phyloP scores from a whole-genome alignment of 768 basidiomycete genomes.

The Termitomyces sp. region DNA sequence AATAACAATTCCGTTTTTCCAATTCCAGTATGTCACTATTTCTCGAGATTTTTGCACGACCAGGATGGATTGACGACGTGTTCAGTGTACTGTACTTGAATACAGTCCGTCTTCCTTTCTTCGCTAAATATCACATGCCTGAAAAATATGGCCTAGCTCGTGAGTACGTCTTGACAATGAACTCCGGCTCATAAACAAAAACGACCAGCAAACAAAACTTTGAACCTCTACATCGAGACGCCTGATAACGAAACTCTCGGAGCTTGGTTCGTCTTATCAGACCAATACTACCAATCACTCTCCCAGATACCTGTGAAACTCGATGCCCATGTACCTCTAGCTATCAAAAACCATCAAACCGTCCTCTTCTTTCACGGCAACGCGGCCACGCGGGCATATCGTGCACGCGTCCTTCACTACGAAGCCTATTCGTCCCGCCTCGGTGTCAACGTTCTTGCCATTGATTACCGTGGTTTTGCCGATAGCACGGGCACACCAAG shows the following conservation, averaged over 20 bases:
- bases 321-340: slow-evolving; percentile 41
- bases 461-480: slow-evolving; percentile 91
- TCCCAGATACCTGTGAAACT: slow-evolving; percentile 31
- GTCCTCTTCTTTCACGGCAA: slow-evolving; percentile 95
- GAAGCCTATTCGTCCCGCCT: slow-evolving; percentile 59
- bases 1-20: slow-evolving; percentile 58
- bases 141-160: slow-evolving; percentile 81
- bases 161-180: slow-evolving; percentile 21
- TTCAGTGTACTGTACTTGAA: slow-evolving; percentile 54
- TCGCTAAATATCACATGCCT: slow-evolving; percentile 59
- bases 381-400: slow-evolving; percentile 69
- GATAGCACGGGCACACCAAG: slow-evolving; percentile 80
- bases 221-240: slow-evolving; percentile 66
- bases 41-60: neutral
- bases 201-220: slow-evolving; percentile 66
- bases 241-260: slow-evolving; percentile 77
- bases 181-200: neutral
- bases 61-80: neutral
- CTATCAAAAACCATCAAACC: slow-evolving; percentile 59
- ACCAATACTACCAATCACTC: slow-evolving; percentile 52
- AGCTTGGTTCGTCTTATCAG: slow-evolving; percentile 80
- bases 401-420: slow-evolving; percentile 66
- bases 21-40: slow-evolving; percentile 53
- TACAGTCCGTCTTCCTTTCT: slow-evolving; percentile 54
- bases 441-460: slow-evolving; percentile 69